Evolutionary conservation across 768 basidiomycete species (phyloP).

Genomic region (Coprinopsis strossmayeri): DNA sequence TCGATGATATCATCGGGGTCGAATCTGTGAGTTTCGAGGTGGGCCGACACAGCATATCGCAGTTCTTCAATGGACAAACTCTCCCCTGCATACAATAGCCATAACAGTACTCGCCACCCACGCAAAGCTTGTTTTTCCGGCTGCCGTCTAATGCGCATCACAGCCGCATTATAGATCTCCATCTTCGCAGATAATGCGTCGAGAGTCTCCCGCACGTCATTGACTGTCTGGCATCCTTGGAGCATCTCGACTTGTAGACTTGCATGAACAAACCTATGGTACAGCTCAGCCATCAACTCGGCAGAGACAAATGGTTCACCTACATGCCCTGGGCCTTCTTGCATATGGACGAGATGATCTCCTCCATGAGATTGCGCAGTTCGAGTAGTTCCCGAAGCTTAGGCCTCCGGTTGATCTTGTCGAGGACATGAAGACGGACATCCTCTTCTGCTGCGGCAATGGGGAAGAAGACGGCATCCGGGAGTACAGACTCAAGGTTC

Average conservation of each 20-base stretch:
- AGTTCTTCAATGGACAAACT: background rate
- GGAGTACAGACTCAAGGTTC: background rate
- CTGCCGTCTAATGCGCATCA: background rate
- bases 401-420: background rate
- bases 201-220: background rate
- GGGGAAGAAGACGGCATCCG: background rate
- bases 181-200: background rate
- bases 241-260: background rate
- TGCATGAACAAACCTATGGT: background rate
- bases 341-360: background rate
- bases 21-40: background rate
- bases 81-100: background rate
- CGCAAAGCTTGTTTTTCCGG: background rate
- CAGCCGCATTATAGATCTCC: background rate
- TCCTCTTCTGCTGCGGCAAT: constrained; percentile 1
- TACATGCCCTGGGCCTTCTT: background rate
- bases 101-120: background rate
- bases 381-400: background rate
- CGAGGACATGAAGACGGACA: background rate
- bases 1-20: background rate
- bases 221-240: background rate
- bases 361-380: background rate
- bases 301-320: background rate
- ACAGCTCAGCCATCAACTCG: background rate
- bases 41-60: background rate